These are phyloP conservation scores for Penicillium olsonii DNA, from an alignment of 2,329 filamentous ascomycete genomes.

Conservation along the genomic window DNA sequence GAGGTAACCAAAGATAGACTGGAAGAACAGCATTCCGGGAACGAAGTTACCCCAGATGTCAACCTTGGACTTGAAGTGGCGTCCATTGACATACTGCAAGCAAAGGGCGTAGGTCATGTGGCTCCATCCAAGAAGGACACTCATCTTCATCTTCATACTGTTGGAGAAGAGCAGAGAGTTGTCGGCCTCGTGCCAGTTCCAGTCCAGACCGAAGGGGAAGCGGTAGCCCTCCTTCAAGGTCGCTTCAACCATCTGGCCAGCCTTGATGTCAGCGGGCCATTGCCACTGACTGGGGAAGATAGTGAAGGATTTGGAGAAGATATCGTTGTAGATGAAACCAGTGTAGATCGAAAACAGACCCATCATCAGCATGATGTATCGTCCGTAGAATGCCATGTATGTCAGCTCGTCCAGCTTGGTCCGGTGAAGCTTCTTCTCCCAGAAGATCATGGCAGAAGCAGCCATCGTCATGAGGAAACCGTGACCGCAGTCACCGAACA, in stretches of 20 bases:
- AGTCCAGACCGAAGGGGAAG: conserved; percentile 94
- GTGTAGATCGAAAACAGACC: conserved; percentile 96
- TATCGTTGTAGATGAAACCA: conserved; percentile 95
- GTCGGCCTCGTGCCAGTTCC: conserved; percentile 93
- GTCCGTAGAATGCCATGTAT: conserved; percentile 97
- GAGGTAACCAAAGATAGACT: conserved; percentile 96
- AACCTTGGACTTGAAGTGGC: conserved; percentile 90
- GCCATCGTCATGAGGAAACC: conserved; percentile 84
- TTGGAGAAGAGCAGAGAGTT: conserved; percentile 95
- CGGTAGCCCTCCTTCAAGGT: conserved; percentile 73
- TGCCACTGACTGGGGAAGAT: conserved; percentile 89
- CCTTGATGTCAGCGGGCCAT: conserved; percentile 70
- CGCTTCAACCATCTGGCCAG: conserved; percentile 65
- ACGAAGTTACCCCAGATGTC: conserved; percentile 98
- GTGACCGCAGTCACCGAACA: conserved; percentile 98
- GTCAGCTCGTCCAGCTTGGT: conserved; percentile 97
- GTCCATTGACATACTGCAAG: conserved; percentile 88
- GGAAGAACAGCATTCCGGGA: conserved; percentile 99
- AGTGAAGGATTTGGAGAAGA: conserved; percentile 90
- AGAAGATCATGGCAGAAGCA: conserved; percentile 92
- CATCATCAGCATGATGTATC: conserved; percentile 99
- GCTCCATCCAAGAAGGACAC: conserved; percentile 89
- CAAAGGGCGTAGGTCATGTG: conserved; percentile 96
- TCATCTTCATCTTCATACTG: conserved; percentile 99
- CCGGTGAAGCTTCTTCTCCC: conserved; percentile 76